Base-by-base conservation (phyloP, 2,329 filamentous ascomycete genomes). In the Chaetomium olivaceum region DNA sequence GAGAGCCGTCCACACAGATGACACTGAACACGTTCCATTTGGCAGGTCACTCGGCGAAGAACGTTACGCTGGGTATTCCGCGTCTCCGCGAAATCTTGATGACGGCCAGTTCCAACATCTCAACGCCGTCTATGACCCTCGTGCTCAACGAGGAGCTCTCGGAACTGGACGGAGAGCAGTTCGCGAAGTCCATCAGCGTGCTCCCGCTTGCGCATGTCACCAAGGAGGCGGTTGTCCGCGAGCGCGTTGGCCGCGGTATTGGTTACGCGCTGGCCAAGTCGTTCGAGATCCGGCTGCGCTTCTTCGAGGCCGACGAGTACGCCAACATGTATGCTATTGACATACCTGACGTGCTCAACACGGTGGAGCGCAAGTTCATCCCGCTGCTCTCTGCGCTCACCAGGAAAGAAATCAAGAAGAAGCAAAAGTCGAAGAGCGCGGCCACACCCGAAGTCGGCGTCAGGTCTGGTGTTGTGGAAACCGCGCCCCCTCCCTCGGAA, bases 21-120 rank as follows among this genome's bases (percentile, higher is more conserved):
- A 99, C 96, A 8, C 82, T 99, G 63, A 99, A 99, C 80, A 99
- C 96, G 31, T 99, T 99, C 87, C 95, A 99, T 85, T 91, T 99
- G 86, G 95, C 95, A 78, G 95, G 95, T 75, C 94, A 98, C 82
- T 93, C 95, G 23, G 90, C 95, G 33, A 98, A 97, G 84, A 99
- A 99, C 85, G 96, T 99, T 75, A 99, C 95, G 0, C 86, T 97
- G 23, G 95, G 95, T 91, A 98, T 99, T 75, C 95, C 95, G 66
- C 92, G 95, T 80, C 85, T 99, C 23, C 87, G 95, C 80, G 95
- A 99, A 85, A 97, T 99, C 73, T 86, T 99, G 70, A 99, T 99
- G 95, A 98, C 95, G 58, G 95, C 95, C 29, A 95, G 91, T 75
- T 86, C 89, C 60, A 86, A 90, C 55, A 97, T 98, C 68, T 91